Evolutionary conservation across 1,284 basidiomycete species (phyloP).

Genomic region (Sporisorium sorghi): DNA sequence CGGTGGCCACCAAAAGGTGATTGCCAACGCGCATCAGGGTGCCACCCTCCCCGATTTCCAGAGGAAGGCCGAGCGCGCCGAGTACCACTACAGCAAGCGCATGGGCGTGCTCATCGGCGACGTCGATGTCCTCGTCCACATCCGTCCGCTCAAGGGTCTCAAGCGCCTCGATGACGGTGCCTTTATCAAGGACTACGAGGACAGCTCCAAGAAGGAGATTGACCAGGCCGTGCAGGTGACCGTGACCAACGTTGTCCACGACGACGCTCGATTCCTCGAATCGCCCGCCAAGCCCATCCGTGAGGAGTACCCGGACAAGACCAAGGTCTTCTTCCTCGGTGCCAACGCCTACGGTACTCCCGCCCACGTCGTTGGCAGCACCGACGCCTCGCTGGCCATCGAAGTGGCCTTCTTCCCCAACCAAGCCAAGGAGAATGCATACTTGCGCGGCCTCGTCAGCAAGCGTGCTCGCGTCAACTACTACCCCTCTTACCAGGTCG

Average conservation of each 20-base stretch:
- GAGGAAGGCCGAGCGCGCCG: slow-evolving; percentile 73
- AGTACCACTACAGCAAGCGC: slow-evolving; percentile 87
- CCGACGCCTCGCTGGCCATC: slow-evolving; percentile 55
- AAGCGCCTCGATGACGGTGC: slow-evolving; percentile 88
- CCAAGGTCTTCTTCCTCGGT: slow-evolving; percentile 94
- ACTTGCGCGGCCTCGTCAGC: slow-evolving; percentile 56
- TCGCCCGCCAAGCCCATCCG: slow-evolving; percentile 81
- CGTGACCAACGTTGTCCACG: slow-evolving; percentile 56
- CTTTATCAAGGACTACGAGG: slow-evolving; percentile 94
- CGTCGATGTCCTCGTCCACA: slow-evolving; percentile 71
- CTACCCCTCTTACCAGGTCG: slow-evolving; percentile 52
- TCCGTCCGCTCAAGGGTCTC: slow-evolving; percentile 75
- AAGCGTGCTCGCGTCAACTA: slow-evolving; percentile 53
- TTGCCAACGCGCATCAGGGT: slow-evolving; percentile 51
- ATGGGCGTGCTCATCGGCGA: slow-evolving; percentile 86
- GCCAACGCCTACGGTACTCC: slow-evolving; percentile 93
- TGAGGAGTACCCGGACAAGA: slow-evolving; percentile 89
- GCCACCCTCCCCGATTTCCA: slow-evolving; percentile 72
- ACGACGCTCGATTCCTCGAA: slow-evolving; percentile 70
- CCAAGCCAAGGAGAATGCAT: slow-evolving; percentile 59
- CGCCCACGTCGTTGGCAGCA: slow-evolving; percentile 84
- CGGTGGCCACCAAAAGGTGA: slow-evolving; percentile 47
- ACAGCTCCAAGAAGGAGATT: slow-evolving; percentile 78
- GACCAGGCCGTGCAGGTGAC: slow-evolving; percentile 78
- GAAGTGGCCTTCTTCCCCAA: slow-evolving; percentile 61